Base-by-base conservation (phyloP, 768 basidiomycete species). In the Tulasnella sp. region DNA sequence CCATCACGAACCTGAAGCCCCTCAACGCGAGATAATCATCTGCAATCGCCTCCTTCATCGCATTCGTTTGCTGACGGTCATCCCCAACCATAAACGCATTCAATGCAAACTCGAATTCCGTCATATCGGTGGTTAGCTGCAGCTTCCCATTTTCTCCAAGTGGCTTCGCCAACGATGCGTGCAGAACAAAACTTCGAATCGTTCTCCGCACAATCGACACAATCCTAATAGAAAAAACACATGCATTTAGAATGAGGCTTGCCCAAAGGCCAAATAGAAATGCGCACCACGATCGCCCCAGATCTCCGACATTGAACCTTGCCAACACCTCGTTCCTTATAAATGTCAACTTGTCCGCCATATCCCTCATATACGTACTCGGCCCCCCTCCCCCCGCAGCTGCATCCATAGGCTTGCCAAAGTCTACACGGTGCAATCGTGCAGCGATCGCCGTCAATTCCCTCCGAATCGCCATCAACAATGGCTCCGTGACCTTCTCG, bases 91-190 rank as follows among this genome's bases (percentile, higher is more conserved):
- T 73, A 67, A 97, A 87, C 3, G 86, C 79, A 63, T 82, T 85
- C 54, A 99, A 68, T 0, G 87, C 82, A 67, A 98, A 96, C 71
- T 99, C 96, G 59, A 98, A 76, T 67, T 91, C 87, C 0, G 93
- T 86, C 91, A 97, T 94, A 68, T 99, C 94, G 45, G 82, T 86
- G 57, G 91, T 89, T 61, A 98, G 74, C 70, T 94, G 92, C 23
- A 99, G 77, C 67, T 96, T 97, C 12, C 93, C 92, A 58, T 79
- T 78, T 72, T 99, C 96, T 4, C 91, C 85, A 4, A 98, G 75
- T 0, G 93, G 93, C 63, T 82, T 81, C 7, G 84, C 87, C 57
- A 98, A 90, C 23, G 90, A 94, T n/a, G 86, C 83, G 64, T 99
- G 93, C 35, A 97, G 69, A 8, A 99, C 81, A 69, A 97, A 99